Base-by-base conservation (phyloP, 164 flowering plant genomes). In the Santalum album region DNA sequence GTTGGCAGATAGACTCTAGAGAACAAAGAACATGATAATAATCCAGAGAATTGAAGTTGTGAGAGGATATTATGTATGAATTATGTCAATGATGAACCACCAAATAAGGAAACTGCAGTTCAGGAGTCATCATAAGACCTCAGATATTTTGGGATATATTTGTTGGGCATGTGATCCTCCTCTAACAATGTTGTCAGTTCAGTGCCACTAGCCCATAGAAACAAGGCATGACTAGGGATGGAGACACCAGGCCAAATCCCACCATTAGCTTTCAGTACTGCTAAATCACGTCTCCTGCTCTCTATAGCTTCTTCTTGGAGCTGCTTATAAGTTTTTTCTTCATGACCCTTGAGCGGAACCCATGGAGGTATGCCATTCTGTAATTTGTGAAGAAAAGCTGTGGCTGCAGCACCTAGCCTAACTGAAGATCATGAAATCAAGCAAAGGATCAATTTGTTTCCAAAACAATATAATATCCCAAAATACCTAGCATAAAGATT, bases 191-290 rank as follows among this genome's bases (percentile, higher is more conserved):
- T 29, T 39, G 98, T 91, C 48, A 91, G 70, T 55, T 91, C 96
- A 57, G 98, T 65, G 42, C 98, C 98, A 75, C 98, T 74, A 48
- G 98, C 96, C 98, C 98, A 91, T 24, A 88, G 92, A 75, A 88
- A 91, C 6, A 87, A 63, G 11, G 95, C 92, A 76, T 91, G 82
- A 63, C 95, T 84, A 24, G 97, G 98, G 51, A 57, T 82, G 66
- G 73, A 77, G 14, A 84, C 86, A 25, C 98, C 96, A 15, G 98
- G 98, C 98, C 98, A 90, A 42, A 80, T 65, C 46, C 96, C 98
- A 69, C 64, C 75, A 72, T 91, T 88, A 42, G 98, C 96, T 68
- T 81, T 63, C 17, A 88, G 63, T 32, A 91, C 98, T 10, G 96
- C 96, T 51, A 77, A 59, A 68, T 88, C 98, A 23, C 98, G 95